These are phyloP conservation scores for Diutina rugosa DNA, from an alignment of 1,139 yeast genomes.

Conservation along the genomic window DNA sequence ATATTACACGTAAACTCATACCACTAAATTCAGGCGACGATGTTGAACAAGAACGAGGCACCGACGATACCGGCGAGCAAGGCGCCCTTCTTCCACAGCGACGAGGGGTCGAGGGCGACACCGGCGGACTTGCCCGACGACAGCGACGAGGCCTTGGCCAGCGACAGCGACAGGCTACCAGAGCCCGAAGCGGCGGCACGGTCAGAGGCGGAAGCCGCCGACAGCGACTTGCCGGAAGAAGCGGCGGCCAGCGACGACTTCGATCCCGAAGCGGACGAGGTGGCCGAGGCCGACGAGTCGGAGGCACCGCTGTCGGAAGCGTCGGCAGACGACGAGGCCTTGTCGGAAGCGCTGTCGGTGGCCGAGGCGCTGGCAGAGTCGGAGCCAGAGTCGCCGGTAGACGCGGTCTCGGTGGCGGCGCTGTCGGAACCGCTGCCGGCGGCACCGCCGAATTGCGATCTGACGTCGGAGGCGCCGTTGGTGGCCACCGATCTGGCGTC, in stretches of 20 bases:
- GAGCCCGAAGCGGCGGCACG: constrained; percentile 3
- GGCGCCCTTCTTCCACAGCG: constrained; percentile 1
- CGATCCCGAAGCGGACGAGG: background rate
- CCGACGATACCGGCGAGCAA: background rate
- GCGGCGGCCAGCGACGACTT: background rate
- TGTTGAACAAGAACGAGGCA: background rate
- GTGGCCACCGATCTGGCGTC: background rate
- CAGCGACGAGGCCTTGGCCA: background rate
- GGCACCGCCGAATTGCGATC: background rate
- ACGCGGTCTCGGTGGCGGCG: constrained; percentile 3
- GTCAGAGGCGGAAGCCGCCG: constrained; percentile 3
- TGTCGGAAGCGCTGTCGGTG: constrained; percentile 1
- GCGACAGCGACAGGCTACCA: background rate
- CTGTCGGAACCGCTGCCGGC: constrained; percentile 1
- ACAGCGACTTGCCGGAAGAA: background rate
- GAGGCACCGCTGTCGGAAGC: constrained; percentile 3
- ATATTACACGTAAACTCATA: background rate
- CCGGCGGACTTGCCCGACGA: background rate
- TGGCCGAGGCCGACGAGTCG: background rate
- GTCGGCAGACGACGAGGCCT: constrained; percentile 2
- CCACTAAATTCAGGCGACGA: background rate
- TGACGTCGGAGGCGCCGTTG: background rate
- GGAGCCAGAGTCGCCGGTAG: constrained; percentile 1
- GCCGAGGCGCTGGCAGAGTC: constrained; percentile 1
- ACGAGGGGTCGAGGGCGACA: background rate